Evolutionary conservation across 345 rosid genomes (phyloP), one percentile per base, ranked within the genome.

Genomic region (Abelmoschus esculentus): DNA sequence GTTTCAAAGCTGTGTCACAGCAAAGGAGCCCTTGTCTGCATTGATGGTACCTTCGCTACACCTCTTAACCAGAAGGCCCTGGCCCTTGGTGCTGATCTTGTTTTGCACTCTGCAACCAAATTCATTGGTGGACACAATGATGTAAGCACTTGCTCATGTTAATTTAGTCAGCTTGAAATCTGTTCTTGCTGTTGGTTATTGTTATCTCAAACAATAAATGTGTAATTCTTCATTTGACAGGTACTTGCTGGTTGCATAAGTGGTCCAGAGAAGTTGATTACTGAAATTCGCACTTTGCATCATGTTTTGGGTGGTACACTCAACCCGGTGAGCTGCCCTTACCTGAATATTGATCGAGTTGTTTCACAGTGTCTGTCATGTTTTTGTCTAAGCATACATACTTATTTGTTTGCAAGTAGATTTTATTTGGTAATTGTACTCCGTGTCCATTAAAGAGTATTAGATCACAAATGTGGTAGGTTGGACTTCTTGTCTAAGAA

Each of bases 41-140:
- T 95, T 47, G 99, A 95, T 77, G 99, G 99, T 73, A 95, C 99
- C 76, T 95, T 95, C 80, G 99, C 99, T 36, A 95, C 98, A 64
- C 96, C 98, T 78, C 79, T 95, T 75, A 95, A 95, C 83, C 99
- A 95, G 82, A 95, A 90, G 80, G 96, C 90, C 34, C 89, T 95
- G 73, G 86, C 97, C 53, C 88, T 90, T 75, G 99, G 99, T 70
- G 98, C 99, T 73, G 99, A 95, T 86, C 91, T 95, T 72, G 81
- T 89, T 56, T 74, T 95, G 70, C 99, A 95, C 79, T 95, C 98
- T 70, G 87, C 86, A 57, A 90, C 98, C 57, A 95, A 95, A 73
- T 95, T 81, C 80, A 86, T 95, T 70, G 99, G 87, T 22, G 99
- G 99, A 17, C 99, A 95, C 73, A 95, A 95, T 75, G 98, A 95